Conservation (phyloP, 2,329 filamentous ascomycete genomes). For the Colletotrichum theobromicola region DNA sequence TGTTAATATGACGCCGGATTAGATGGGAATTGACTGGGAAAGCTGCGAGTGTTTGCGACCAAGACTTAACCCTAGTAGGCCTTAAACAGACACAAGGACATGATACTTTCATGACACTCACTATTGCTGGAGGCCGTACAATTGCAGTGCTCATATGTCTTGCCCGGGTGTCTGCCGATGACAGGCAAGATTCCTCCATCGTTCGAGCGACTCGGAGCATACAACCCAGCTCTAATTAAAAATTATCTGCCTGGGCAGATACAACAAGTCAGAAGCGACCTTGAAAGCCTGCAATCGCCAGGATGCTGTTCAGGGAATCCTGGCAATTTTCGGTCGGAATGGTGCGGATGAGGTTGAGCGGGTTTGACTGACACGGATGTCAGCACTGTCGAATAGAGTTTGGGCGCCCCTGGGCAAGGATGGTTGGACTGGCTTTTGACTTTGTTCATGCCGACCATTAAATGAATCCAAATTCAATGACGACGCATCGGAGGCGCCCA, state of each 20-base stretch:
- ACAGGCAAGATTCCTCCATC: neutral
- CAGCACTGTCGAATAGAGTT: neutral
- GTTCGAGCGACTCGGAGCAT: neutral
- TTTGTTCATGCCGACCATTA: neutral
- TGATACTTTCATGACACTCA: too few species aligned
- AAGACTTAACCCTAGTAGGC: neutral
- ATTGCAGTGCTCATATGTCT: accelerated
- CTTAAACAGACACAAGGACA: neutral
- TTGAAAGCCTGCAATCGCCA: neutral
- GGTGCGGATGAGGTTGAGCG: neutral
- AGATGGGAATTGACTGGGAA: neutral
- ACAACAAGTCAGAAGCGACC: neutral
- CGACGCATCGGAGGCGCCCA: neutral
- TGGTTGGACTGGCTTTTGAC: neutral
- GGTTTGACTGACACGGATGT: neutral
- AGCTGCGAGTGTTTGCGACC: accelerated
- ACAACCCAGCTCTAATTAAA: neutral
- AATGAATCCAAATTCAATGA: neutral
- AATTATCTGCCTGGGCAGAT: neutral
- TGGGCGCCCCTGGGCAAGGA: neutral
- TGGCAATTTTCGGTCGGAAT: neutral
- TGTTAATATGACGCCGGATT: too few species aligned
- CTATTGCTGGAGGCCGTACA: too few species aligned
- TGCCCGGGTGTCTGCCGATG: neutral
- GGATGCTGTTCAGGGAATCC: neutral